Evolutionary conservation across 2,329 filamentous ascomycete genomes (phyloP), one percentile per base, ranked within the genome.

Genomic region (Lomentospora prolificans): DNA sequence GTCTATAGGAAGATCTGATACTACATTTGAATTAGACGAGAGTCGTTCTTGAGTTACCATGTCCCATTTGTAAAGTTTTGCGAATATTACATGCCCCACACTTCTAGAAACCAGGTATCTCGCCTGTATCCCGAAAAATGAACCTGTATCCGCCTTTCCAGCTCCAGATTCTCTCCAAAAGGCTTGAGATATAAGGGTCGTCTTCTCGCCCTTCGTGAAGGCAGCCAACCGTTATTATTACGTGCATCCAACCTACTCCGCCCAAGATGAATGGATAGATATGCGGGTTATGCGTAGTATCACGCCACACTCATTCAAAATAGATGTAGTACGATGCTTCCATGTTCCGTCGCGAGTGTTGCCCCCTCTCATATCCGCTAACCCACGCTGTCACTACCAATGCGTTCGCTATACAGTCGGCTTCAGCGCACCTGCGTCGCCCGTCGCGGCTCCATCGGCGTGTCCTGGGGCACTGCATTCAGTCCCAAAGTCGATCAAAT

Each of bases 401-500:
- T 6, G 36, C 36, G 10, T 17, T 39, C 36, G 36, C 36, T 39
- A 39, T 39, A 39, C 14, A n/a, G 12, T 17, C 19, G 36, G 36
- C 19, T 17, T 4, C 8, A 61, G 7, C 24, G 17, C 24, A 22
- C 12, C 44, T 22, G 7, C 19, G 44, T 12, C 44, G 44, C 17
- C 44, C 3, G 58, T 27, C 3, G 41, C 19, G 3, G 14, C 3
- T 39, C 57, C 44, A n/a, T 31, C 12, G 54, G 46, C 6, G 5
- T 14, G 14, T 19, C 5, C 25, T 3, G 59, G 8, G 22, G 59
- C 31, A 19, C 44, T 58, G 2, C 59, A 58, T 27, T 58, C 57
- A 56, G 78, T 74, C 6, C 76, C 78, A 62, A 84, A 78, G 61
- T 86, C 77, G 59, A 86, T 82, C 51, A 86, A 70, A 59, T 50